Conservation (phyloP, 495 filamentous ascomycete genomes). For the Sabuloglossum arenarium region DNA sequence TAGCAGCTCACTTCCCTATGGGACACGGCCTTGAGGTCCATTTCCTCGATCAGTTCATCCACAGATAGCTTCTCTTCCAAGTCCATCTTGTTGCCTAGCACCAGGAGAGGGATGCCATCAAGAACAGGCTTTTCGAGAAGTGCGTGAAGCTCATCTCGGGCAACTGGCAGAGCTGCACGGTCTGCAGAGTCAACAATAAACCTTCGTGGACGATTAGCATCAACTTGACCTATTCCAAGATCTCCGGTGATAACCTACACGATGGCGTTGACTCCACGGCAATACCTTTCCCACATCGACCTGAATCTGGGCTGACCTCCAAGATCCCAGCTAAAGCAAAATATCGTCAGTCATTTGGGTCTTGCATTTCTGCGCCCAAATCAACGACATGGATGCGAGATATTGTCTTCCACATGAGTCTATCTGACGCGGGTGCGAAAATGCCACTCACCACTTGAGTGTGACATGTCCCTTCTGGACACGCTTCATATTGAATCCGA, state of each 20-base stretch:
- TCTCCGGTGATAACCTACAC: conserved; percentile 33
- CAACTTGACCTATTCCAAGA: background rate
- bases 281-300: conserved; percentile 98
- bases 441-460: conserved; percentile 56
- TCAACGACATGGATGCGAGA: background rate
- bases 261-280: conserved; percentile 90
- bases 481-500: conserved; percentile 97
- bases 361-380: background rate
- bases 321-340: conserved; percentile 59
- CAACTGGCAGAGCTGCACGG: conserved; percentile 55
- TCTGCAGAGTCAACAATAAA: conserved; percentile 95
- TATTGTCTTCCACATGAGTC: background rate
- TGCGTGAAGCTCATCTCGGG: conserved; percentile 77
- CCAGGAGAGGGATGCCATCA: conserved; percentile 81
- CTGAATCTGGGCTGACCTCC: conserved; percentile 94
- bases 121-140: conserved; percentile 71
- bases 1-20: conserved; percentile 96
- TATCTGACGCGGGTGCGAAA: background rate
- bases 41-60: conserved; percentile 81
- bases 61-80: conserved; percentile 71
- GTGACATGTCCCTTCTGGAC: conserved; percentile 98
- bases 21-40: conserved; percentile 76
- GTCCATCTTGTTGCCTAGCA: conserved; percentile 95
- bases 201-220: conserved; percentile 20
- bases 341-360: conserved; percentile 2